Conservation (phyloP, 1,284 basidiomycete species). For the Melanopsichium pennsylvanicum region DNA sequence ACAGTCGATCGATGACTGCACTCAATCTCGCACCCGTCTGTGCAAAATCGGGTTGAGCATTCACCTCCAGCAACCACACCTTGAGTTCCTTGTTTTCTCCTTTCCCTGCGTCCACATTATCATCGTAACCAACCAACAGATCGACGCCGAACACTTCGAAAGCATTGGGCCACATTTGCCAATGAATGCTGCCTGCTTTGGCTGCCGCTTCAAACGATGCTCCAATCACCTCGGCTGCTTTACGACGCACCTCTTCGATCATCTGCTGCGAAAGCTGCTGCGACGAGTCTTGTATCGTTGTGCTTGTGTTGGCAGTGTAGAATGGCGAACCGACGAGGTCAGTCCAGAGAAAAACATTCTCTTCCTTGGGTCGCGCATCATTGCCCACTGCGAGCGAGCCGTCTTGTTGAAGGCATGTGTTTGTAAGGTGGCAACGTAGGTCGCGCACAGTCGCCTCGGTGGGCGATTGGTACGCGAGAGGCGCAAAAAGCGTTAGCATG, state of each 20-base stretch:
- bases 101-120: conserved; percentile 8
- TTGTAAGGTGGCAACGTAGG: conserved; percentile 86
- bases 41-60: conserved; percentile 94
- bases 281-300: too few species aligned
- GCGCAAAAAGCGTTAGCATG: conserved; percentile 83
- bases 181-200: conserved; percentile 79
- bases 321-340: conserved; percentile 66
- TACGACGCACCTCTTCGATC: conserved; percentile 27
- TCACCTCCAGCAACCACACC: conserved; percentile 86
- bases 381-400: conserved; percentile 44
- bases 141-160: conserved; percentile 96
- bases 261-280: conserved; percentile 68
- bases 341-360: conserved; percentile 51
- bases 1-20: conserved; percentile 82
- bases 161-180: conserved; percentile 85
- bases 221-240: conserved; percentile 69
- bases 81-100: conserved; percentile 66
- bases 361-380: conserved; percentile 40
- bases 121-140: conserved; percentile 75
- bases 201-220: conserved; percentile 87
- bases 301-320: too few species aligned
- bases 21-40: conserved; percentile 84
- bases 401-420: conserved; percentile 83
- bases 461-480: conserved; percentile 37
- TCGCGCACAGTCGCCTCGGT: conserved; percentile 67